Base-by-base conservation (phyloP, 768 basidiomycete genomes). In the Myochromella boudieri region DNA sequence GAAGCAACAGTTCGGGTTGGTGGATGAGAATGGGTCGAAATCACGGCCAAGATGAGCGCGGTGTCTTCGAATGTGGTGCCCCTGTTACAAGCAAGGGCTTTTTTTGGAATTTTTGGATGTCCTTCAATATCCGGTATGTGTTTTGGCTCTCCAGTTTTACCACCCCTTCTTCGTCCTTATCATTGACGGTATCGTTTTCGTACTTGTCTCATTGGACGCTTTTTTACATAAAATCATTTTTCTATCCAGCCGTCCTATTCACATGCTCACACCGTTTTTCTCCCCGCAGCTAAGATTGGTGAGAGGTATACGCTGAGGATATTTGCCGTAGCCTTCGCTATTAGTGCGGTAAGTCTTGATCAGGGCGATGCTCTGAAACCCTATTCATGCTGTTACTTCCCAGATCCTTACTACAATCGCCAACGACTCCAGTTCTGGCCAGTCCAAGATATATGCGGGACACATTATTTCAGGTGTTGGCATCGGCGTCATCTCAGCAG, bases 1-100 rank as follows among this genome's bases (percentile, higher is more conserved):
- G 68, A 65, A 77, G 52, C 34, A 64, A 6, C 74, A 80, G 34
- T 92, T 92, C 58, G 80, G 80, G 10, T 71, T 87, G 39, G 60
- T 70, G 37, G 68, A 74, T 29, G 46, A 65, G 2, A 58, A 76
- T 38, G 78, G n/a, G 55, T 53, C 2, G 61, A 64, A 31, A 62
- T 81, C 60, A 20, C 38, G n/a, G 53, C 53, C 31, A 61, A 61
- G 34, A 55, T 59, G 21, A 74, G 84, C 41, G 67, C 70, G 10
- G 70, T 93, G 20, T 84, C 84, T 0, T 85, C 86, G 31, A 91
- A 88, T 54, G 85, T 95, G 28, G 92, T 94, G 20, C 88, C 91
- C 3, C 87, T 93, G 4, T 74, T 94, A 6, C 91, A 94, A 61
- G 89, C 84, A 2, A 89, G 89, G 9, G 88, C 89, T 0, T 92